Evolutionary conservation across 352 stramenopile species (phyloP).

Genomic region (Pythium rhizo-oryzae): DNA sequence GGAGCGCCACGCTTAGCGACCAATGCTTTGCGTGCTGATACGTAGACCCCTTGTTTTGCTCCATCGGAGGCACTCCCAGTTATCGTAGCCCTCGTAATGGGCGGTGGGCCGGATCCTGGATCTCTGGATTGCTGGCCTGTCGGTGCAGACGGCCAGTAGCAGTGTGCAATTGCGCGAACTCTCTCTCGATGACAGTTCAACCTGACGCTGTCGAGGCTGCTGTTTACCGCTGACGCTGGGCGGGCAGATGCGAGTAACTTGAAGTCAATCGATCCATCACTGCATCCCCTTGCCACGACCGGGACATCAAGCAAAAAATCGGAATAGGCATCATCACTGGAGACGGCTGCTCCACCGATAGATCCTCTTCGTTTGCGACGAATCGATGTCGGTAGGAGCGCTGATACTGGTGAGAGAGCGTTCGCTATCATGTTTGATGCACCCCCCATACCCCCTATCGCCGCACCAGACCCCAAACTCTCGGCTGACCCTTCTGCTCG

Average conservation of each 20-base stretch:
- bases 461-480: not conserved
- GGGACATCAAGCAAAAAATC: slow-evolving; percentile 64
- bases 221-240: not conserved
- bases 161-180: slow-evolving; percentile 30
- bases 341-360: slow-evolving; percentile 7
- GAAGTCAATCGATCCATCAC: slow-evolving; percentile 53
- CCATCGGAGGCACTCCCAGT: slow-evolving; percentile 13
- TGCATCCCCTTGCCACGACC: slow-evolving; percentile 50
- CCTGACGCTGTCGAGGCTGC: slow-evolving; percentile 2
- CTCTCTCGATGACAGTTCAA: slow-evolving; percentile 16
- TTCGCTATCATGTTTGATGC: slow-evolving; percentile 25
- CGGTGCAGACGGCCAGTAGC: slow-evolving; percentile 18
- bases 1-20: slow-evolving; percentile 29
- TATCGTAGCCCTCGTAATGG: slow-evolving; percentile 18
- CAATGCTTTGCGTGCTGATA: slow-evolving; percentile 24
- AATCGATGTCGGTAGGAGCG: slow-evolving; percentile 20
- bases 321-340: slow-evolving; percentile 23
- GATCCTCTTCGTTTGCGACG: slow-evolving; percentile 1
- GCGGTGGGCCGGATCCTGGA: slow-evolving; percentile 5
- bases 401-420: slow-evolving; percentile 24
- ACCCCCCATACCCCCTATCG: not conserved
- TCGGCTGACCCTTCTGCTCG: not conserved
- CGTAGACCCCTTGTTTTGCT: slow-evolving; percentile 6
- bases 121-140: not conserved
- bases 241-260: slow-evolving; percentile 31